phyloP scores from a whole-genome alignment of 2,329 filamentous ascomycete genomes.

The Sporothrix protearum region DNA sequence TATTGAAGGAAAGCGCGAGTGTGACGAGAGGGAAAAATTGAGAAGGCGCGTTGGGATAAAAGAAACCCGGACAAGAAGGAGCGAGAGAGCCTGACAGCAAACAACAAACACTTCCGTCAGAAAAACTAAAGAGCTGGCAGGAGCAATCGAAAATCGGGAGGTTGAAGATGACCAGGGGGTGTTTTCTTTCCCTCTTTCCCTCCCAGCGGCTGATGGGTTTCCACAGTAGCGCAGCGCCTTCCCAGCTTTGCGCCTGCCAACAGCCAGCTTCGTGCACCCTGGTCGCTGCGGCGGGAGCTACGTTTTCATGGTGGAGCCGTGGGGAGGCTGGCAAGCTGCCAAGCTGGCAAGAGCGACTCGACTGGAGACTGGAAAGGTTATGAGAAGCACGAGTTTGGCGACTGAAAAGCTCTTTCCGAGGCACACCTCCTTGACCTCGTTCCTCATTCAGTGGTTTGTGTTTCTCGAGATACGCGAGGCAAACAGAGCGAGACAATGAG shows the following conservation, averaged over 20 bases:
- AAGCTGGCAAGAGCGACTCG: conserved; percentile 19
- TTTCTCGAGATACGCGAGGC: neutral
- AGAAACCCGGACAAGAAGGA: neutral
- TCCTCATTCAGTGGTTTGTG: neutral
- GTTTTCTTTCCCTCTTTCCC: conserved; percentile 12
- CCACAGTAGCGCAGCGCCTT: conserved; percentile 20
- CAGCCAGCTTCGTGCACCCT: conserved; percentile 15
- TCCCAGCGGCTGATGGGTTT: conserved; percentile 7
- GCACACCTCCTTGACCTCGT: neutral
- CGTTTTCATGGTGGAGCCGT: conserved; percentile 22
- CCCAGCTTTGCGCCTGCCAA: conserved; percentile 6
- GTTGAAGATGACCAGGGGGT: conserved; percentile 25
- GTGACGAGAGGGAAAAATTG: neutral
- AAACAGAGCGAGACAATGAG: neutral
- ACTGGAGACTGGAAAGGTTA: neutral
- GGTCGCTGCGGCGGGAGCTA: conserved; percentile 24
- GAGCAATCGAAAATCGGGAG: conserved; percentile 23
- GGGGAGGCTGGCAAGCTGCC: conserved; percentile 22
- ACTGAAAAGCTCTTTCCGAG: neutral
- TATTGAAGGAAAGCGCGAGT: neutral
- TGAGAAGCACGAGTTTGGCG: neutral
- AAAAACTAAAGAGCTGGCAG: conserved; percentile 13
- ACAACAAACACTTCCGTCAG: conserved; percentile 32
- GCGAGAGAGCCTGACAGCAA: conserved; percentile 2
- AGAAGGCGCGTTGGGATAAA: neutral